Evolutionary conservation across 495 filamentous ascomycete species (phyloP), one percentile per base, ranked within the genome.

Genomic region (Hypoxylon intermedium): DNA sequence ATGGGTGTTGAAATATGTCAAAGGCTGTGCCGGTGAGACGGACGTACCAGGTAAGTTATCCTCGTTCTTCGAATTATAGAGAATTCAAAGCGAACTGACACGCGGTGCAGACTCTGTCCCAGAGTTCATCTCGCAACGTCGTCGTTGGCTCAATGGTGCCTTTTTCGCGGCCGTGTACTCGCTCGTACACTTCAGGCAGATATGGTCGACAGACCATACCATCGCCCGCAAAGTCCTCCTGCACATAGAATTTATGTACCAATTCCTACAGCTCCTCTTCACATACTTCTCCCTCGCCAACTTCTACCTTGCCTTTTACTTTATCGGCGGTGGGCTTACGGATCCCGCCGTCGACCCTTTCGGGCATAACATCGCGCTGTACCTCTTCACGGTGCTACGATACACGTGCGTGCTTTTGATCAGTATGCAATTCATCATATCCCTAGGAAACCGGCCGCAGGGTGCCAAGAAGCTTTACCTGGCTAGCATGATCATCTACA

Each of bases 111-210:
- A 91, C 70, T 65, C 87, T 1, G 87, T 92, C 5, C 88, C 95
- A 9, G 95, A 99, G 67, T 98, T 98, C 60, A 92, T 99, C 60
- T 97, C 92, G 0, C 95, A 99, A 70, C 87, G 95, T 50, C 83
- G 95, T 57, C 84, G 95, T 65, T 99, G 94, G 95, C 85, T 99
- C 19, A 99, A 99, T 74, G 95, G 95, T 65, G 95, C 95, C 50
- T 97, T 98, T 81, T 99, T 99, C 73, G 95, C 95, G 1, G 94
- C 95, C 50, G 93, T 97, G 36, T 99, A 97, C 77, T 98, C 94
- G 4, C 87, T 98, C 6, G 88, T 97, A 42, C 95, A 99, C 75
- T 94, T 93, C 63, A 84, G 79, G 50, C 95, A 98, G 77, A 85
- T 99, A 70, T 97, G 94, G 93, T 72, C 71, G 48, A 99, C 95